Base-by-base conservation (phyloP, 2,329 filamentous ascomycete genomes). In the Ambrosiella cleistominuta region DNA sequence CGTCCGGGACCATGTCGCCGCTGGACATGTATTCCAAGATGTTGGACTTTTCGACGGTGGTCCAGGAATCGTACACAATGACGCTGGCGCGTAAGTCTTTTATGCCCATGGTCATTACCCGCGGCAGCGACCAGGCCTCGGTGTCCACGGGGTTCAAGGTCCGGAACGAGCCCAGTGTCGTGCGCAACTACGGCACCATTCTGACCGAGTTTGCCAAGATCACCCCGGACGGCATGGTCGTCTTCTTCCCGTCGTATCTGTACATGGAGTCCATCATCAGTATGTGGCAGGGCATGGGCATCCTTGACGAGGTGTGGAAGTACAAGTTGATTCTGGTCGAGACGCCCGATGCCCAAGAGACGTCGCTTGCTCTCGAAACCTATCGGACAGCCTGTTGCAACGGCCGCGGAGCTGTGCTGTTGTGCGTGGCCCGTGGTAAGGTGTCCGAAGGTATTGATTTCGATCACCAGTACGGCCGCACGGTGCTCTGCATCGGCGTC, bases 231-330 rank as follows among this genome's bases (percentile, higher is more conserved):
- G 93, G 93, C 38, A 83, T 98, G 70, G 93, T 98, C n/a, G 93
- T 98, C 44, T 98, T 98, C 75, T 98, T 98, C 68, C 94, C 93
- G 0, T 95, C 89, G 0, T 98, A 98, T 66, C 78, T 98, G 1
- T 98, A 98, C 72, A 97, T 98, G 93, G 93, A 98, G 68, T 93
- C 86, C 56, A 97, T 97, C 68, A 96, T 98, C 68, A 91, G 86
- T 68, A 95, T 95, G 82, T 98, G 93, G 93, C 93, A 98, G 69
- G 89, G 88, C 58, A 97, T 97, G 90, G 89, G 89, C 35, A 95
- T 97, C 62, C 75, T 98, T 40, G 93, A 98, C 70, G 86, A 93
- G 67, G 89, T 98, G 38, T 98, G 93, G 93, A 96, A 95, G 70
- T 96, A 95, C 75, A 98, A 98, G 69, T 79, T 98, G 63, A 96